These are phyloP conservation scores for Psilocybe azurescens DNA, from an alignment of 768 basidiomycete genomes.

Conservation along the genomic window DNA sequence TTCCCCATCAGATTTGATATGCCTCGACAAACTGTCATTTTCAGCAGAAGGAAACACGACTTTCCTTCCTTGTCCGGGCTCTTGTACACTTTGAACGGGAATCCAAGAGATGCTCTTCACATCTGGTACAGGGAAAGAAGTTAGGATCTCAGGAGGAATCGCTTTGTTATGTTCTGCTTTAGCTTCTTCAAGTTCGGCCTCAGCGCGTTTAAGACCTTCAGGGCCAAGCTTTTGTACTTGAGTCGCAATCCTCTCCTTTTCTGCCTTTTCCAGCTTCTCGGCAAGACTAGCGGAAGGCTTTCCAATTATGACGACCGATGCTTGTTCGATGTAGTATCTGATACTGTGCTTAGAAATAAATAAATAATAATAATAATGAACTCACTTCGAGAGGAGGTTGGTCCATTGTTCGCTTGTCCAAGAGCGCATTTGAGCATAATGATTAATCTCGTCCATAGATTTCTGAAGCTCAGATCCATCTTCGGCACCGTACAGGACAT, in stretches of 20 bases:
- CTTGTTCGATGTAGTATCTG: slow-evolving; percentile 81
- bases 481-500: slow-evolving; percentile 85
- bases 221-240: slow-evolving; percentile 78
- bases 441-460: slow-evolving; percentile 79
- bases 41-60: slow-evolving; percentile 28
- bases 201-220: slow-evolving; percentile 77
- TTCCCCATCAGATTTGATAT: slow-evolving; percentile 71
- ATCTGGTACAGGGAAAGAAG: slow-evolving; percentile 88
- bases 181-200: slow-evolving; percentile 73
- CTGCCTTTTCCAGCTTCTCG: slow-evolving; percentile 78
- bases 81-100: slow-evolving; percentile 68
- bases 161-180: slow-evolving; percentile 86
- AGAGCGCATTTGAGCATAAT: slow-evolving; percentile 65
- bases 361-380: slow-evolving; percentile 1
- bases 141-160: slow-evolving; percentile 83
- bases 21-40: slow-evolving; percentile 54
- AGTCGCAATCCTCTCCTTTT: slow-evolving; percentile 74
- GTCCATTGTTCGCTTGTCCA: slow-evolving; percentile 86
- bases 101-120: slow-evolving; percentile 95
- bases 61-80: slow-evolving; percentile 56
- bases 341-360: slow-evolving; percentile 2
- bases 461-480: slow-evolving; percentile 80
- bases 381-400: slow-evolving; percentile 72
- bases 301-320: slow-evolving; percentile 79
- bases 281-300: slow-evolving; percentile 88